A percentile compares a stretch with the other conserved stretches of the same genome.
Evolutionary conservation across 345 rosid species (phyloP).

Genomic region (Rhodamnia rubescens): DNA sequence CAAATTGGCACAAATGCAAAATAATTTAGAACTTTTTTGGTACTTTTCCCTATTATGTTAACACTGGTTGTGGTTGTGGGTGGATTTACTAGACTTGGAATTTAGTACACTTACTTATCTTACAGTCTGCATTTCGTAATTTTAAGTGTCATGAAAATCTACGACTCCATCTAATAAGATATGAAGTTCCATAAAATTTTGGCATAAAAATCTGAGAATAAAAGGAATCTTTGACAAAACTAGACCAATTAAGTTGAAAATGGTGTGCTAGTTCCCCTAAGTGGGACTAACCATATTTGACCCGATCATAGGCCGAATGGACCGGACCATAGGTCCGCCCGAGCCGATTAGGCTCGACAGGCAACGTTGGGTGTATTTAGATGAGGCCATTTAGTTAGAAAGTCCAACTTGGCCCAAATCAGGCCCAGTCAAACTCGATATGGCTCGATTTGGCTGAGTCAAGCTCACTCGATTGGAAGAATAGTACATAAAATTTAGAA

Average conservation of each 20-base stretch:
- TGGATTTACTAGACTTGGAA: not conserved
- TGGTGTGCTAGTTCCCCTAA: not conserved
- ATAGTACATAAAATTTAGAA: too few relatives aligned
- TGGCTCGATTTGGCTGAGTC: too few relatives aligned
- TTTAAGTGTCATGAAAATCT: not conserved
- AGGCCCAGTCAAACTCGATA: too few relatives aligned
- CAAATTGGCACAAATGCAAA: too few relatives aligned
- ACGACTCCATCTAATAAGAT: not conserved
- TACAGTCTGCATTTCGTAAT: not conserved
- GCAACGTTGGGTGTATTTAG: too few relatives aligned
- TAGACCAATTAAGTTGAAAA: not conserved
- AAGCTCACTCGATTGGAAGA: too few relatives aligned
- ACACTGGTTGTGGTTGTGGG: not conserved
- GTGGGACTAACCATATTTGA: not conserved
- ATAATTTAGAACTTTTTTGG: too few relatives aligned
- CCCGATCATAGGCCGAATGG: too few relatives aligned
- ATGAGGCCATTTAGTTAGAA: too few relatives aligned
- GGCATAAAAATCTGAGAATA: not conserved
- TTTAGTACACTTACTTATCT: not conserved
- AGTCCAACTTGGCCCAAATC: too few relatives aligned
- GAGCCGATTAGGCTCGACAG: too few relatives aligned
- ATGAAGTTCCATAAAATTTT: not conserved
- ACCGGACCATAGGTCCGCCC: too few relatives aligned
- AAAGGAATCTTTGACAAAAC: not conserved
- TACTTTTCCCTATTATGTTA: not conserved